Conservation (phyloP, 2,329 filamentous ascomycete species). For the Colletotrichum shisoi region DNA sequence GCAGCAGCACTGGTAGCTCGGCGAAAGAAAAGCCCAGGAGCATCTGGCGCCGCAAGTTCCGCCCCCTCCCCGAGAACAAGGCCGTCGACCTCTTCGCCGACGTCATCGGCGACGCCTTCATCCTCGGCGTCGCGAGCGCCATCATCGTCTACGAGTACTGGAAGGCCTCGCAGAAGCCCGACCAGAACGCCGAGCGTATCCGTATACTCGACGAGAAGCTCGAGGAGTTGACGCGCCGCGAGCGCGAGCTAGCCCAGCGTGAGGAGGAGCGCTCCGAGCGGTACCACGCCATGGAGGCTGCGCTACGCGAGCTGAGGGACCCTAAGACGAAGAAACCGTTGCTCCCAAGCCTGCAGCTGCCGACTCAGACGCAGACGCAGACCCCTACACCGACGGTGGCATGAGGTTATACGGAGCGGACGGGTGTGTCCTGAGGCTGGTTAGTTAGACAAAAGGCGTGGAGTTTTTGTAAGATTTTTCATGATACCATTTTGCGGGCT, state of each 20-base stretch:
- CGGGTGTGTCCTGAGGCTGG: neutral
- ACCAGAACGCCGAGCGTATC: constrained; percentile 63
- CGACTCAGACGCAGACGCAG: constrained; percentile 13
- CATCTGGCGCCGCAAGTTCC: constrained; percentile 69
- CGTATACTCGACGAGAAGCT: constrained; percentile 58
- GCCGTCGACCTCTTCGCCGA: constrained; percentile 73
- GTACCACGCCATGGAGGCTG: constrained; percentile 63
- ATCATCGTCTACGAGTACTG: constrained; percentile 70
- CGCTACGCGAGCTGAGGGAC: constrained; percentile 60
- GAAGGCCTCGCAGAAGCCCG: constrained; percentile 66
- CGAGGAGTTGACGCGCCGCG: constrained; percentile 59
- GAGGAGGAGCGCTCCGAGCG: constrained; percentile 58
- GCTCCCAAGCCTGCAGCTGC: constrained; percentile 51
- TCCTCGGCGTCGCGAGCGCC: constrained; percentile 64
- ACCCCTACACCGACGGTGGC: constrained; percentile 43
- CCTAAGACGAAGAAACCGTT: constrained; percentile 66
- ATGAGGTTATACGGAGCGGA: neutral
- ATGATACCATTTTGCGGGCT: constrained; percentile 33
- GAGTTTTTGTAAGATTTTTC: constrained; percentile 15
- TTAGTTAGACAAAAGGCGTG: neutral
- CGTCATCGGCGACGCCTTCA: constrained; percentile 70
- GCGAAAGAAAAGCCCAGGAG: constrained; percentile 49
- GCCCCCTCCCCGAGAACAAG: constrained; percentile 69
- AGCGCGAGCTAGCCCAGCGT: constrained; percentile 57
- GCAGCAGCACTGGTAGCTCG: neutral